phyloP scores from a whole-genome alignment of 2,329 filamentous ascomycete genomes.

The Ramularia endophylla region DNA sequence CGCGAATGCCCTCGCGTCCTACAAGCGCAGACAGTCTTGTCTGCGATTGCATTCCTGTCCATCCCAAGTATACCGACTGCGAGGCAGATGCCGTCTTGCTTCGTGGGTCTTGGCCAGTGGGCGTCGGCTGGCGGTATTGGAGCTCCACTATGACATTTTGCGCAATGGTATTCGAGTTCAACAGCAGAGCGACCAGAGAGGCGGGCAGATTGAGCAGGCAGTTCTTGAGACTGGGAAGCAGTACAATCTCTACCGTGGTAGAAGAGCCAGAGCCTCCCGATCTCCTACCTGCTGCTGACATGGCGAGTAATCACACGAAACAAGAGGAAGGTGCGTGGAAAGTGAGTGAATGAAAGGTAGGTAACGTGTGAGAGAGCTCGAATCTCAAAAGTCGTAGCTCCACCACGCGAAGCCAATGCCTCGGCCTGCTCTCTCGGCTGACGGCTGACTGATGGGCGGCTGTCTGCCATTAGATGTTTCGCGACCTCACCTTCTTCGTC shows the following conservation, averaged over 20 bases:
- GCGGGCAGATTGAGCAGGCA: constrained; percentile 90
- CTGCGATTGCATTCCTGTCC: constrained; percentile 98
- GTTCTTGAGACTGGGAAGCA: constrained; percentile 77
- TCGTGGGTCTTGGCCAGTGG: constrained; percentile 36
- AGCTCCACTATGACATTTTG: constrained; percentile 97
- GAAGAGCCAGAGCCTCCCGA: not conserved
- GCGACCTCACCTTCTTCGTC: too few species aligned
- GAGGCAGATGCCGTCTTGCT: constrained; percentile 36
- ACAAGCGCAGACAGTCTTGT: constrained; percentile 68
- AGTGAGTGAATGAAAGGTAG: too few species aligned
- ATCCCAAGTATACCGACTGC: constrained; percentile 79
- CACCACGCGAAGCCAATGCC: too few species aligned
- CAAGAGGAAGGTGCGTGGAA: too few species aligned
- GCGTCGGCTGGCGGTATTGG: constrained; percentile 59
- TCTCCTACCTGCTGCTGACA: constrained; percentile 11
- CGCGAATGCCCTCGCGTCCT: constrained; percentile 61
- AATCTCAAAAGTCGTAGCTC: too few species aligned
- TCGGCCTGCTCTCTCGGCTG: too few species aligned
- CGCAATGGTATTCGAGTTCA: constrained; percentile 84
- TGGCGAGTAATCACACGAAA: too few species aligned
- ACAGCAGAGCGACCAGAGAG: constrained; percentile 74
- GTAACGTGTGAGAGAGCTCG: too few species aligned
- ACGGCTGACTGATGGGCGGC: too few species aligned
- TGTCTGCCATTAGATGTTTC: too few species aligned
- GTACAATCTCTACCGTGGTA: constrained; percentile 58